Base-by-base conservation (phyloP, 495 filamentous ascomycete species). In the Hyaloscypha hepaticicola region DNA sequence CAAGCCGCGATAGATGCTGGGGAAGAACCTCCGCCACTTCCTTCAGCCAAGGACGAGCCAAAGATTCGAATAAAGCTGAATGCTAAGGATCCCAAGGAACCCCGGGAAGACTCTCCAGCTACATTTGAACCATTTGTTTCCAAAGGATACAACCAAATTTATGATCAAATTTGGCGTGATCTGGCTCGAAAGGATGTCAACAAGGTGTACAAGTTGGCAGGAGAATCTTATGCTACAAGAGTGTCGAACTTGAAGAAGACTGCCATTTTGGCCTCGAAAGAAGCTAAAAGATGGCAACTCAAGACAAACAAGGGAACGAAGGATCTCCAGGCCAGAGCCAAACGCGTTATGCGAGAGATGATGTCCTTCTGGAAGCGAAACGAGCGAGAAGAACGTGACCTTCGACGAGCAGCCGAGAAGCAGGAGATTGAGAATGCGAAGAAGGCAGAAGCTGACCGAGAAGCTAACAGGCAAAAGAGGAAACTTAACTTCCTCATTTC, bases 401-500 rank as follows among this genome's bases (percentile, higher is more conserved):
- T 96, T 63, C 88, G 95, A 57, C 96, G 96, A 73, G 85, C 91
- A 53, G 96, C 95, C 16, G 95, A 99, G 80, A 91, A 89, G 73
- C 93, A 97, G 75, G 96, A 98, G 77, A 85, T 98, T 22, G 95
- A 99, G 73, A 94, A 93, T 68, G 94, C 95, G 26, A 93, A 93
- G 77, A 96, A 92, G 77, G 93, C 92, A 58, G 95, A 99, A 77
- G 94, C 93, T 1, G 93, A 97, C 63, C 93, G 95, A 63, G 95
- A 99, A 81, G 91, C 95, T 11, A 96, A 96, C 68, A 87, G 95
- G 64, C 95, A 99, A 79, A 95, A 94, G 82, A 86, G 95, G 68
- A 99, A 99, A 77, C 90, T 99, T 66, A 97, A 99, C 79, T 99
- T 99, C 86, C 82, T 99, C 65, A 98, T 99, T 74, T 97, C 94